Evolutionary conservation across 352 stramenopile species (phyloP).

Genomic region (Phytopythium sindhum): DNA sequence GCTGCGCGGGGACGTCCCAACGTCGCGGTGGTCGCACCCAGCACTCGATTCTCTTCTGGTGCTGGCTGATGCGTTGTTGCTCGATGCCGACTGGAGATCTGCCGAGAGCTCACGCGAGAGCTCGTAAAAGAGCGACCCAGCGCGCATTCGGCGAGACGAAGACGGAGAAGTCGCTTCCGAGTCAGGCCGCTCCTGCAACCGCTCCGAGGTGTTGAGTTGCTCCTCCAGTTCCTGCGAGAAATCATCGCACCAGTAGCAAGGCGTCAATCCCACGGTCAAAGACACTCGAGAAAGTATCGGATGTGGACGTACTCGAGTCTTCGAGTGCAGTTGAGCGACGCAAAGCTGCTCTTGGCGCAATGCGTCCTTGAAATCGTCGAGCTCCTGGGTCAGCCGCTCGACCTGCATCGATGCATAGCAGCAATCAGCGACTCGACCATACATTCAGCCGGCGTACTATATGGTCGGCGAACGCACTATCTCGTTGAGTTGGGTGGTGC

Average conservation of each 20-base stretch:
- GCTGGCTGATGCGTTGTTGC: not conserved
- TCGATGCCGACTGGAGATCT: conserved; percentile 10
- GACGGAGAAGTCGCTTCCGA: conserved; percentile 1
- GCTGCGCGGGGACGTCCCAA: not conserved
- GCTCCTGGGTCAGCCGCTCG: conserved; percentile 17
- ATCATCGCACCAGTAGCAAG: not conserved
- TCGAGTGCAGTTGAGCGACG: conserved; percentile 24
- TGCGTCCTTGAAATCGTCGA: conserved; percentile 36
- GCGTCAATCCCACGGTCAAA: not conserved
- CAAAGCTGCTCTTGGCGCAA: conserved; percentile 28
- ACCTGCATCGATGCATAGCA: conserved; percentile 12
- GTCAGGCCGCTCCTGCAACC: not conserved
- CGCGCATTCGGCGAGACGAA: conserved; percentile 15
- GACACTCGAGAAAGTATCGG: not conserved
- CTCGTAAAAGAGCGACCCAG: conserved; percentile 46
- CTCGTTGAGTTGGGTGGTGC: conserved; percentile 17
- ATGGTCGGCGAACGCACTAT: conserved; percentile 10
- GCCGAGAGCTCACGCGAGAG: conserved; percentile 33
- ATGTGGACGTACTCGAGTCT: conserved; percentile 19
- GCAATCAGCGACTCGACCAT: not conserved
- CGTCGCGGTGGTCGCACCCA: not conserved
- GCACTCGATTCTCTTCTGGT: not conserved
- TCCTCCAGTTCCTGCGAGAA: conserved; percentile 26
- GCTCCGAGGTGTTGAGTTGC: conserved; percentile 8
- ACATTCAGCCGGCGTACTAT: not conserved